Conservation (phyloP, 768 basidiomycete species). For the Suillus paluster region DNA sequence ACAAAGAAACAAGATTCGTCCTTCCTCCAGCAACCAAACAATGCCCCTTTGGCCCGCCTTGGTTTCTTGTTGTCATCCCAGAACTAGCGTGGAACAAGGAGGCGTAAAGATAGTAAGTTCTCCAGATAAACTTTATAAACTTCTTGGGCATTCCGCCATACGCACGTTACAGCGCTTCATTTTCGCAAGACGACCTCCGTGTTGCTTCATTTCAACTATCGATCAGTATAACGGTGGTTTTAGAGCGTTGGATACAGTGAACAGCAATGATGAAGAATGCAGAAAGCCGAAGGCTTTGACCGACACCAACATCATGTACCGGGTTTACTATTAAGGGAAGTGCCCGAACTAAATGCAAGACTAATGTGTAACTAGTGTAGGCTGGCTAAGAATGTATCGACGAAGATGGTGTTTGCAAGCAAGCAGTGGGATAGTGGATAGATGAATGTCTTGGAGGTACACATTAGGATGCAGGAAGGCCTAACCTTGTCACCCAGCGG, state of each 20-base stretch:
- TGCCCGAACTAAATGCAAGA: not conserved
- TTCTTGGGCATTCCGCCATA: constrained; percentile 6
- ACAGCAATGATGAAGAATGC: not conserved
- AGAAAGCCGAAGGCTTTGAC: not conserved
- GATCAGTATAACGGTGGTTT: not conserved
- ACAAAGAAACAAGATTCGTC: constrained; percentile 31
- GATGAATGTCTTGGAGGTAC: not conserved
- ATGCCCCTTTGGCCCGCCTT: constrained; percentile 24
- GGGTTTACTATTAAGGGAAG: constrained; percentile 6
- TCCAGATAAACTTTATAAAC: not conserved
- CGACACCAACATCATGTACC: not conserved
- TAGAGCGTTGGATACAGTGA: not conserved
- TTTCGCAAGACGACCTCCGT: constrained; percentile 13
- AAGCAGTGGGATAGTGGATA: not conserved
- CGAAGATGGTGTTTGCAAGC: not conserved
- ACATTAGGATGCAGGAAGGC: not conserved
- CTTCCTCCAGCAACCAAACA: constrained; percentile 25
- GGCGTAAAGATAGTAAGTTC: not conserved
- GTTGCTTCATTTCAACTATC: not conserved
- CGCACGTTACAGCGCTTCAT: constrained; percentile 36
- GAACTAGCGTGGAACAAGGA: constrained; percentile 17
- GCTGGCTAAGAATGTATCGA: not conserved
- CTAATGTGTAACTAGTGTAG: not conserved
- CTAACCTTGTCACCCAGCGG: not conserved
- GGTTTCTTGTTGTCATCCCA: constrained; percentile 33